Percentiles rank a stretch among this genome's conserved stretches.
Evolutionary conservation across 352 stramenopile genomes (phyloP).

Genomic region (Pythium utonaiense): DNA sequence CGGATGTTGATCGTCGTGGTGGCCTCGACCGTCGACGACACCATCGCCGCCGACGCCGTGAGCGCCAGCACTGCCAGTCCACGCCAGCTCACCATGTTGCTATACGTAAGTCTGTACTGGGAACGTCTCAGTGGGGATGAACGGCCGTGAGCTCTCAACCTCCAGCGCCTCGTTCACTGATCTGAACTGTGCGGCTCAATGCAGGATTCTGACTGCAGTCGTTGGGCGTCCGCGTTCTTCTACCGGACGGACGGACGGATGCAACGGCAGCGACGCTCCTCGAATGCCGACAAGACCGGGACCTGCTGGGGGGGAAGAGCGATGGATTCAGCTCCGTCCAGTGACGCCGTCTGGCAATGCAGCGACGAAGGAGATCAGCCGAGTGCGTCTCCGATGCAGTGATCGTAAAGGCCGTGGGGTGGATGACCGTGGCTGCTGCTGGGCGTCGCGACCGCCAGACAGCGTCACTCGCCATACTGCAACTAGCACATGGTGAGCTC

Average conservation of each 20-base stretch:
- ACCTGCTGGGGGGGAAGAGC: not conserved
- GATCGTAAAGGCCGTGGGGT: slow-evolving; percentile 8
- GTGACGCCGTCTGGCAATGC: not conserved
- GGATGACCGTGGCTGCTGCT: not conserved
- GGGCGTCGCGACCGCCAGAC: slow-evolving; percentile 14
- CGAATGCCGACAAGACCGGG: not conserved
- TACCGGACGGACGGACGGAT: too few species aligned
- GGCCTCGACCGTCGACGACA: slow-evolving; percentile 19
- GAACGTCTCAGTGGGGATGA: not conserved
- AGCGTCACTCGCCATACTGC: not conserved
- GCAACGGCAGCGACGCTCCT: too few species aligned
- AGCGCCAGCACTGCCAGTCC: slow-evolving; percentile 19
- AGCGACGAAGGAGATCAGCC: not conserved
- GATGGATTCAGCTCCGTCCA: not conserved
- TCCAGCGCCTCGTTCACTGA: not conserved
- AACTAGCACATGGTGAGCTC: slow-evolving; percentile 8
- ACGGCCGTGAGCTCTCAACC: not conserved
- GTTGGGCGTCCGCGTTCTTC: too few species aligned
- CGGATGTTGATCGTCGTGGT: slow-evolving; percentile 35
- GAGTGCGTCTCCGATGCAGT: not conserved
- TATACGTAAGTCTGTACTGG: not conserved
- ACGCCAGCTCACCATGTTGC: slow-evolving; percentile 21
- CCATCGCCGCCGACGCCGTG: slow-evolving; percentile 15
- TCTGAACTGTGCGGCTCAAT: not conserved
- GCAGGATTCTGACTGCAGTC: slow-evolving; percentile 1